Conservation (phyloP, 768 basidiomycete genomes). For the Leccinum olivaceopallidum region DNA sequence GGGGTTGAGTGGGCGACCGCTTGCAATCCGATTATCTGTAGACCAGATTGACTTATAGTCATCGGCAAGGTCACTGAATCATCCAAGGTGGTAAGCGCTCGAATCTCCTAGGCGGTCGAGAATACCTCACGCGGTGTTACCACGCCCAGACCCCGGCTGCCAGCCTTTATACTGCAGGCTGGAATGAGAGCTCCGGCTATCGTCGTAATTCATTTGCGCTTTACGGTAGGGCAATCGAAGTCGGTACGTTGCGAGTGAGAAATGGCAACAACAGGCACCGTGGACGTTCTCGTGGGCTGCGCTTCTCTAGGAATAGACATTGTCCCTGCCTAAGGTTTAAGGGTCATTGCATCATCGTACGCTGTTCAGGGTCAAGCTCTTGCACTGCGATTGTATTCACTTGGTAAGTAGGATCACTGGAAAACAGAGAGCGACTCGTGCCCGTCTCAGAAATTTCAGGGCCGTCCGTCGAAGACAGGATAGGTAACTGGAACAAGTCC, state of each 20-base stretch:
- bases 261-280: not conserved
- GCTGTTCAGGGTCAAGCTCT: not conserved
- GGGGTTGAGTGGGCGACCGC: not conserved
- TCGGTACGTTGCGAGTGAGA: not conserved
- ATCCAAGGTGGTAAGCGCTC: not conserved
- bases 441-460: not conserved
- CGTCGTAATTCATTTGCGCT: slow-evolving; percentile 10
- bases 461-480: not conserved
- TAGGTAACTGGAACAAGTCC: not conserved
- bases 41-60: slow-evolving; percentile 8
- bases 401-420: not conserved
- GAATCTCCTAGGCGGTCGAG: not conserved
- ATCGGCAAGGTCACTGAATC: slow-evolving; percentile 4
- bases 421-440: not conserved
- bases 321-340: not conserved
- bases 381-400: not conserved
- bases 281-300: not conserved
- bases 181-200: slow-evolving; percentile 2
- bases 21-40: not conserved
- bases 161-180: not conserved
- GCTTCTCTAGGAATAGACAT: not conserved
- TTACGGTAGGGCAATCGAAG: not conserved
- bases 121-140: not conserved
- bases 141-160: not conserved
- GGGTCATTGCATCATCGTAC: not conserved